Conservation (phyloP, 2,329 filamentous ascomycete genomes). For the Fusarium sp. region DNA sequence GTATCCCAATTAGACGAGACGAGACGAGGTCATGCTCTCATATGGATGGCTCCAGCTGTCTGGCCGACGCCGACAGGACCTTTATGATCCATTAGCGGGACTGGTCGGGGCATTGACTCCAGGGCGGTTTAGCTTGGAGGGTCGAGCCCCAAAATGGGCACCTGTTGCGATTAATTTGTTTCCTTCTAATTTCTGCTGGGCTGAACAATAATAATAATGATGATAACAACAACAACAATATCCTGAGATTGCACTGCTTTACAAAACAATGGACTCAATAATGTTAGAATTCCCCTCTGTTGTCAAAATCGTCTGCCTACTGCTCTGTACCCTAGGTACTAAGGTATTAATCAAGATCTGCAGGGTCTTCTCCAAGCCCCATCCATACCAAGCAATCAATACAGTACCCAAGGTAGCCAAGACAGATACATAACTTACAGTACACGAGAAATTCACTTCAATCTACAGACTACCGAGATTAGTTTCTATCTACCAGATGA, state of each 20-base stretch:
- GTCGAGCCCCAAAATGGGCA: conserved; percentile 25
- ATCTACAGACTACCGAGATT: neutral
- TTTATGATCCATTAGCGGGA: neutral
- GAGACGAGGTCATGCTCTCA: conserved; percentile 16
- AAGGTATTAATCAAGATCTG: neutral
- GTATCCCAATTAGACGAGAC: conserved; percentile 21
- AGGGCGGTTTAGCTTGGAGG: conserved; percentile 13
- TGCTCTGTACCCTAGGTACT: too few species aligned
- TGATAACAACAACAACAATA: neutral
- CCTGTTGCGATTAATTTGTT: conserved; percentile 14
- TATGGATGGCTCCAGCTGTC: neutral
- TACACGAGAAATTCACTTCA: neutral
- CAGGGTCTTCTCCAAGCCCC: neutral
- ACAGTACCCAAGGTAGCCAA: neutral
- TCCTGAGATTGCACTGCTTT: neutral
- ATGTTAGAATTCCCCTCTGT: neutral
- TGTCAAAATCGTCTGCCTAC: neutral
- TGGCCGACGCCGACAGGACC: neutral
- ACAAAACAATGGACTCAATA: neutral
- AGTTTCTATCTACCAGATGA: neutral
- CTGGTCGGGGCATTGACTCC: neutral
- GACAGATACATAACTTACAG: neutral
- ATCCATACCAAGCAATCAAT: neutral
- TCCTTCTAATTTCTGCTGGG: conserved; percentile 23
- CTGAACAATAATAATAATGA: neutral